Base-by-base conservation (phyloP, 2,329 filamentous ascomycete genomes). In the Diaporthe sp. region DNA sequence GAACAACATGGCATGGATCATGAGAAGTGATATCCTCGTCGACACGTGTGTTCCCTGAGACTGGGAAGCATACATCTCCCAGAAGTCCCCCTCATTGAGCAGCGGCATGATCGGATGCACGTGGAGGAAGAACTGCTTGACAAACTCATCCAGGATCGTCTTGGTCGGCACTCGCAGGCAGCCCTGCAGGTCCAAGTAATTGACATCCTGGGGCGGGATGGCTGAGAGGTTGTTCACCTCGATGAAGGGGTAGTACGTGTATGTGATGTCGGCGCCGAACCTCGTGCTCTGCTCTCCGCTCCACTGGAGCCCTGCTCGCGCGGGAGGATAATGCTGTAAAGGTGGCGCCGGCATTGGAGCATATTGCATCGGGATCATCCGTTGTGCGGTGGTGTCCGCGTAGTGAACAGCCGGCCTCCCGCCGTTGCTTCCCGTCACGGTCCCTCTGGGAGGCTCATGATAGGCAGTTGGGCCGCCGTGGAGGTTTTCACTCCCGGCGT, bases 121-220 rank as follows among this genome's bases (percentile, higher is more conserved):
- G 72, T 87, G 85, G 17, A 87, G 79, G 73, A 87, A 88, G 77
- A 87, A 88, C 67, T 87, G 85, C 77, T 86, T 84, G 6, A 89
- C 82, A 75, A 90, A 88, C 68, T 88, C 86, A 71, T 88, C 85
- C 0, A 88, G 80, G 1, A 86, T 81, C 0, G 81, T 75, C 31
- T 83, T 81, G 0, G 83, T 84, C 0, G 87, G 88, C 9, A 89
- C 80, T 25, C 84, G 83, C 2, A 89, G 81, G 77, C 87, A 88
- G 6, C 85, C 85, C 76, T 89, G 86, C 1, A 84, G 82, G 67
- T 86, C 84, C 49, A 89, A 81, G 76, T 85, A 88, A 75, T 85
- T 85, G 76, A 88, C 83, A 78, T 89, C 87, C 77, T 88, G 86
- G 0, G 84, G 83, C 67, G 85, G 83, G 65, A 86, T 83, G 71